A percentile compares a stretch with the other conserved stretches of the same genome.
phyloP scores from a whole-genome alignment of 352 stramenopile genomes.

The Peronospora destructor region DNA sequence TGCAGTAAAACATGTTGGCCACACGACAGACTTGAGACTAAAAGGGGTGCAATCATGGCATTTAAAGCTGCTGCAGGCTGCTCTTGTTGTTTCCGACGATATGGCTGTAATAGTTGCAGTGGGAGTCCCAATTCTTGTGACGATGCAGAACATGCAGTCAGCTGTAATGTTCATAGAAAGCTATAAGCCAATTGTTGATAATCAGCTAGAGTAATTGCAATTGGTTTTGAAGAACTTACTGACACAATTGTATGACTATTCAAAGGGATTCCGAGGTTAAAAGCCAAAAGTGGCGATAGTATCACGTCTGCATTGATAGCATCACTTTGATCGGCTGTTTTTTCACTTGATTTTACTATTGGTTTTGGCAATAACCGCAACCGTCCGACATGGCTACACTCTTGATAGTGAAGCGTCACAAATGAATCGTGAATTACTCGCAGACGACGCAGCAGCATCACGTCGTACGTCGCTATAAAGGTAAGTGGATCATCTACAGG shows the following conservation, averaged over 20 bases:
- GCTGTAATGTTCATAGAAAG: constrained; percentile 12
- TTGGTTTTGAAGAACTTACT: constrained; percentile 16
- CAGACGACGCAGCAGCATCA: constrained; percentile 37
- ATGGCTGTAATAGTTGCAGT: constrained; percentile 16
- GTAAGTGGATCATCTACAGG: constrained; percentile 24
- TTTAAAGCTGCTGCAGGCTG: constrained; percentile 44
- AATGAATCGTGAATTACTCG: constrained; percentile 47
- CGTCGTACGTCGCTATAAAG: constrained; percentile 32
- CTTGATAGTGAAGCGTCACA: constrained; percentile 27
- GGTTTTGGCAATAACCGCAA: constrained; percentile 21
- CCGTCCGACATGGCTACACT: constrained; percentile 28
- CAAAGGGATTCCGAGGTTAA: constrained; percentile 61
- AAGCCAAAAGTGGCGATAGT: constrained; percentile 65
- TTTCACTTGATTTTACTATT: constrained; percentile 7
- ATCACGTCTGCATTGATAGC: constrained; percentile 21
- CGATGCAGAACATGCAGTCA: constrained; percentile 33
- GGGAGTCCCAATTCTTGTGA: constrained; percentile 44
- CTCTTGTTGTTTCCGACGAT: constrained; percentile 47
- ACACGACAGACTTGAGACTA: constrained; percentile 57
- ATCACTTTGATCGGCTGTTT: background rate
- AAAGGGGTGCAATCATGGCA: constrained; percentile 56
- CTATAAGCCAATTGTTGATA: no score
- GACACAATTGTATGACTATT: constrained; percentile 26
- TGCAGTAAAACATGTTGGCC: constrained; percentile 48
- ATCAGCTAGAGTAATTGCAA: background rate